Base-by-base conservation (phyloP, 257 asterid species). In the Nemophila menziesii region DNA sequence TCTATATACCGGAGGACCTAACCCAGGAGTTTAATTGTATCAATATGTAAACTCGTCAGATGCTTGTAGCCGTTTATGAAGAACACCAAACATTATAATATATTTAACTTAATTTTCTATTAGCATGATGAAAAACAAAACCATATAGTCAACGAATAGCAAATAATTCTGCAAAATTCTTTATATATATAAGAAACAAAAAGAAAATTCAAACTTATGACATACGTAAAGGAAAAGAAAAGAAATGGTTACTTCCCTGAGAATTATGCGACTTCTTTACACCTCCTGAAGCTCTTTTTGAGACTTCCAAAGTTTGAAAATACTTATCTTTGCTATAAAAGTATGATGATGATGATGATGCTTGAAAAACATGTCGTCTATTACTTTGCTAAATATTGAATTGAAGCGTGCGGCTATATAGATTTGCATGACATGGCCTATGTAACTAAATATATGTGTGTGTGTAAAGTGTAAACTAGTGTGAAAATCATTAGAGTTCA, bases 281-380 rank as follows among this genome's bases (percentile, higher is more conserved):
- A n/a, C 3, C 12, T 29, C 9, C 33, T 24, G 33, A 24, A 9
- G 33, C 33, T 29, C 12, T 29, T 29, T 29, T 7, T 57, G 68
- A 50, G 64, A 46, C 58, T 65, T 61, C 71, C 78, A 52, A 74
- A 44, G 73, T 60, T 65, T 70, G 71, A 70, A 57, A 67, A 29
- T 7, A 13, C 12, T n/a, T n/a, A n/a, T 26, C 10, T 29, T 29
- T 29, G 4, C 36, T n/a, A n/a, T n/a, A n/a, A 29, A 2, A 29
- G 36, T 29, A 7, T 29, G 7, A 29, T 2, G 36, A 29, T 29
- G 36, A 29, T 2, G 7, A 7, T 29, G 12, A 29, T 29, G 9
- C 36, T 29, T 3, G 36, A 5, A 7, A 2, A 7, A 13, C 36
- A 29, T 29, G 36, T 10, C 7, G 12, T 29, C 8, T 7, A 1